A percentile compares a stretch with the other conserved stretches of the same genome.
phyloP scores from a whole-genome alignment of 768 basidiomycete species.

The Collybia sp. region DNA sequence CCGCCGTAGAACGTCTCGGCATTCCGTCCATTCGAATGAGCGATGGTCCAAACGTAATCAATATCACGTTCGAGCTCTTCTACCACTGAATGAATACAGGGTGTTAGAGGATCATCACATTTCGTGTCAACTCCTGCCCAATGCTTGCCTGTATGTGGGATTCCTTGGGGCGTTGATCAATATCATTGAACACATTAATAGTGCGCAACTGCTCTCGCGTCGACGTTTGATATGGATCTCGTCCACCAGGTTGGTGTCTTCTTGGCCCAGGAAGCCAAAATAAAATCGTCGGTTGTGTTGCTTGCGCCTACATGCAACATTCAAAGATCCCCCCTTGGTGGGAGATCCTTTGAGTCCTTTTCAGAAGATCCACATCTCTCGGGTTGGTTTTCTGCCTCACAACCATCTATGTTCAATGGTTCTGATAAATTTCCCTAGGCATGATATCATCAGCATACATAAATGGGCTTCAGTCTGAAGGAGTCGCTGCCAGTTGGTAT shows the following conservation, averaged over 20 bases:
- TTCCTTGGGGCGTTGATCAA: background rate
- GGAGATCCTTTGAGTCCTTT: slow-evolving; percentile 66
- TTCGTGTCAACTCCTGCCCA: slow-evolving; percentile 62
- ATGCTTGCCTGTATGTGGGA: slow-evolving; percentile 52
- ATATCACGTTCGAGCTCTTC: background rate
- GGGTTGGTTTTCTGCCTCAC: slow-evolving; percentile 24
- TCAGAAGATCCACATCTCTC: slow-evolving; percentile 69
- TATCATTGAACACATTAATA: slow-evolving; percentile 13
- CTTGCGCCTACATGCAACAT: slow-evolving; percentile 78
- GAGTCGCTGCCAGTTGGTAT: slow-evolving; percentile 51
- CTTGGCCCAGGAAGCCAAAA: slow-evolving; percentile 61
- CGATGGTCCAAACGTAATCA: slow-evolving; percentile 57
- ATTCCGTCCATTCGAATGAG: slow-evolving; percentile 69
- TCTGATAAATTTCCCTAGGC: slow-evolving; percentile 27
- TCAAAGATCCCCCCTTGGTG: slow-evolving; percentile 58
- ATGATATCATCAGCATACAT: slow-evolving; percentile 63
- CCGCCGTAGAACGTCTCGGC: slow-evolving; percentile 47
- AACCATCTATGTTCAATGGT: background rate
- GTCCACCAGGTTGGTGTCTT: slow-evolving; percentile 51
- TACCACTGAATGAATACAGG: slow-evolving; percentile 26
- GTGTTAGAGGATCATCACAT: slow-evolving; percentile 63
- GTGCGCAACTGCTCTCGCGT: slow-evolving; percentile 68
- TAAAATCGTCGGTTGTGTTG: slow-evolving; percentile 58
- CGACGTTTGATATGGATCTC: slow-evolving; percentile 64
- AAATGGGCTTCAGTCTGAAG: slow-evolving; percentile 60